phyloP scores from a whole-genome alignment of 768 basidiomycete genomes.

The Lactarius sp. region DNA sequence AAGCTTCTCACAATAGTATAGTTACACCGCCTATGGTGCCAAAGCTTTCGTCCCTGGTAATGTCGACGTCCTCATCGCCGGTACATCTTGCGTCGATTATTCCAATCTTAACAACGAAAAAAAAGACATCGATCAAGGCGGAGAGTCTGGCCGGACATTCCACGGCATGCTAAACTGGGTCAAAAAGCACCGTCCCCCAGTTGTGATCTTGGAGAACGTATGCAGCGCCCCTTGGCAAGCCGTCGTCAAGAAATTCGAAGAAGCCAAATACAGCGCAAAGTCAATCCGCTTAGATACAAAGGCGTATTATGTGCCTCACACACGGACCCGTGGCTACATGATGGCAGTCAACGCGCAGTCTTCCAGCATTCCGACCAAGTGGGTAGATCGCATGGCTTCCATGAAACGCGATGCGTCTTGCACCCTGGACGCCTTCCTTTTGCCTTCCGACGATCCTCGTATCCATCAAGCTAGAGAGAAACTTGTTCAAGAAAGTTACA shows the following conservation, averaged over 20 bases:
- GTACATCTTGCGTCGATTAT: constrained; percentile 95
- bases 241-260: constrained; percentile 72
- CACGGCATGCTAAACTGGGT: constrained; percentile 95
- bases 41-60: constrained; percentile 82
- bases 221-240: constrained; percentile 82
- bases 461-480: constrained; percentile 86
- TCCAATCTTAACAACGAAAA: constrained; percentile 93
- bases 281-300: constrained; percentile 76
- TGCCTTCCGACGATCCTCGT: constrained; percentile 85
- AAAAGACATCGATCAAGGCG: constrained; percentile 82
- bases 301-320: constrained; percentile 91
- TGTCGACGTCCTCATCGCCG: constrained; percentile 86
- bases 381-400: constrained; percentile 60
- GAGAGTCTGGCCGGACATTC: constrained; percentile 92
- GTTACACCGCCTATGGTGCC: constrained; percentile 90
- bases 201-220: constrained; percentile 96
- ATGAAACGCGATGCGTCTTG: constrained; percentile 82
- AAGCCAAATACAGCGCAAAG: constrained; percentile 69
- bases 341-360: constrained; percentile 65
- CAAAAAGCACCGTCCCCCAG: constrained; percentile 72
- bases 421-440: constrained; percentile 86
- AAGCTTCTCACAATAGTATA: constrained; percentile 31
- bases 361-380: constrained; percentile 58
- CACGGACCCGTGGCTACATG: constrained; percentile 85
- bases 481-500: constrained; percentile 64